Evolutionary conservation across 225 moss, liverwort and hornwort species (phyloP), one percentile per base, ranked within the genome.

Genomic region (Anthoceros angustus): DNA sequence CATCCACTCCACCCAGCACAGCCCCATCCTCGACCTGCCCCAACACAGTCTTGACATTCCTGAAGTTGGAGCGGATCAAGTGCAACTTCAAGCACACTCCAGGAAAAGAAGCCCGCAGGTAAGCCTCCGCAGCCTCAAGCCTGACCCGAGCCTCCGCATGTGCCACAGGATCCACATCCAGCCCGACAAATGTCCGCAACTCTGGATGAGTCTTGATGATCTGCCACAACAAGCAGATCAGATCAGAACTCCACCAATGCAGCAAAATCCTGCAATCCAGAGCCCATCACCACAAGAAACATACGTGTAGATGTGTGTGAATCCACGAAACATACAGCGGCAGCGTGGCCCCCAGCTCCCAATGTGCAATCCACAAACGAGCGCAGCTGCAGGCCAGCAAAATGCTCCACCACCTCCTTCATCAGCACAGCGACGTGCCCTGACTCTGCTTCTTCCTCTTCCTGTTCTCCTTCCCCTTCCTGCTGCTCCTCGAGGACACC

Each of bases 351-450:
- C 25, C 85, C 90, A 70, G 94, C 94, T 32, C 90, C 94, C 65
- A 95, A 75, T 7, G 94, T 95, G 65, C 94, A 95, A 76, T 95
- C 94, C 50, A 95, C 90, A 62, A 88, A 95, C 61, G 85, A 86
- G 15, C 72, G 69, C 77, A 95, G 65, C 5, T 70, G 77, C 46
- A 79, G 84, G 5, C 76, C 74, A 18, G 81, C 73, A 67, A 90
- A 95, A 49, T 86, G 83, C 9, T 81, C 70, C 63, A 95, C 63
- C 12, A 91, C 94, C 70, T 88, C 86, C 71, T 83, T 85, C 75
- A 91, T 64, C 72, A 95, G 66, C n/a, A 95, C 94, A 12, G 94
- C 83, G 67, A 88, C 77, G 73, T 95, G 94, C 20, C 64, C 20
- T 48, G 46, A 1, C 46, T 18, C 46, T 1, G 12, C 46, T 48